These are phyloP conservation scores for Aspergillus diversus DNA, from an alignment of 495 filamentous ascomycete genomes.

Conservation along the genomic window DNA sequence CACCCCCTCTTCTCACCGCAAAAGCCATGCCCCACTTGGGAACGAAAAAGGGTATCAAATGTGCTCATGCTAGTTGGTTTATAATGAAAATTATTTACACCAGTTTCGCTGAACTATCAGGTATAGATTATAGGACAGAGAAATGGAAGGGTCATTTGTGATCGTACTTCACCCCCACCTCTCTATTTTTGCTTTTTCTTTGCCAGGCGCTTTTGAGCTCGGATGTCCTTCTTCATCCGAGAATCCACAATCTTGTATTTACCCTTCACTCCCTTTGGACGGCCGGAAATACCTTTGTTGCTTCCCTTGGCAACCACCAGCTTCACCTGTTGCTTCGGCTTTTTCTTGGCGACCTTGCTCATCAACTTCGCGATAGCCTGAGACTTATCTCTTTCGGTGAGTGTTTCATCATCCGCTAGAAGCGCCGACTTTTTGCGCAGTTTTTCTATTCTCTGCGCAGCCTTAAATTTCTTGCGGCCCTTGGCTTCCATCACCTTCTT, in stretches of 20 bases:
- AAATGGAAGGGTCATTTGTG: not conserved
- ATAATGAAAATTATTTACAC: no score
- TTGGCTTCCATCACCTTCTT: constrained; percentile 99
- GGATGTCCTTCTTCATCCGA: constrained; percentile 96
- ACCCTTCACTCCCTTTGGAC: constrained; percentile 88
- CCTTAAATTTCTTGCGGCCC: constrained; percentile 95
- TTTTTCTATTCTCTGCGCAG: constrained; percentile 87
- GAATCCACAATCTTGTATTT: constrained; percentile 99
- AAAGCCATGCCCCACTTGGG: no score
- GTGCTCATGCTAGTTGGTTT: not conserved
- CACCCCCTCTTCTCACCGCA: no score
- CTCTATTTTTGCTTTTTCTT: constrained; percentile 60
- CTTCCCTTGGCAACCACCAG: constrained; percentile 85
- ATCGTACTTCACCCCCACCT: not conserved
- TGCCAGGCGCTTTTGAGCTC: constrained; percentile 81
- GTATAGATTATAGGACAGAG: no score
- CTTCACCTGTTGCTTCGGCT: constrained; percentile 79
- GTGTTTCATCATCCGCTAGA: constrained; percentile 81
- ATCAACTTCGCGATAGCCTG: constrained; percentile 80
- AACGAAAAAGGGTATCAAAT: constrained; percentile 10
- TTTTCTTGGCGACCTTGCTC: constrained; percentile 81
- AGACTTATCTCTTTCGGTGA: constrained; percentile 95
- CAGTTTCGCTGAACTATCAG: no score
- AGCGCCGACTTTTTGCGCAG: constrained; percentile 91
- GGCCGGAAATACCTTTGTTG: constrained; percentile 80